A percentile compares a stretch with the other conserved stretches of the same genome.
Evolutionary conservation across 164 flowering plant species (phyloP).

Genomic region (Paratinospora sagittata): DNA sequence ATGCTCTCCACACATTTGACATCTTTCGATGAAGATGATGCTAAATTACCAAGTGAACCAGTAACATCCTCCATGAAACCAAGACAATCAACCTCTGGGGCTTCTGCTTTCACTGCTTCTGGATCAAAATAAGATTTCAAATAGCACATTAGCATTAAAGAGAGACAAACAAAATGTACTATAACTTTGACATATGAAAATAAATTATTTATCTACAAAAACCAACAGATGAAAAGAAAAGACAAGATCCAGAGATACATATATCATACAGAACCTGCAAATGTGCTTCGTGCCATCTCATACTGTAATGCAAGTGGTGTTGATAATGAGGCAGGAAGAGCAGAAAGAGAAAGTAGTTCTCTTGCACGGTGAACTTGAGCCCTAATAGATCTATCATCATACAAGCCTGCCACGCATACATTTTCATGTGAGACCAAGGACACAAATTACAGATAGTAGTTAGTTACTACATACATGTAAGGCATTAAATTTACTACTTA

Average conservation of each 20-base stretch:
- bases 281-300: conserved; percentile 49
- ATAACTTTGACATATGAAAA: not conserved
- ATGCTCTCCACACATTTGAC: conserved; percentile 79
- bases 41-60: conserved; percentile 56
- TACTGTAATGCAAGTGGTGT: conserved; percentile 82
- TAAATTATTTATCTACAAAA: too few relatives aligned
- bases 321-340: conserved; percentile 80
- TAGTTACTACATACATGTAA: not conserved
- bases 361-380: conserved; percentile 89
- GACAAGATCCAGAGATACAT: not conserved
- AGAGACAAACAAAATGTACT: not conserved
- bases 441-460: not conserved
- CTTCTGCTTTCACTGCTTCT: conserved; percentile 57
- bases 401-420: conserved; percentile 51
- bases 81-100: conserved; percentile 80
- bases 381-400: conserved; percentile 93
- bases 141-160: conserved; percentile 1
- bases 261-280: conserved; percentile 41
- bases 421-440: conserved; percentile 10
- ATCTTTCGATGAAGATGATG: conserved; percentile 54
- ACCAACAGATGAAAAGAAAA: not conserved
- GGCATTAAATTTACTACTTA: not conserved
- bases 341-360: conserved; percentile 79
- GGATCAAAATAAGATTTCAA: conserved; percentile 12
- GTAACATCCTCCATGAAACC: conserved; percentile 92